Percentiles rank a stretch among this genome's conserved stretches.
Conservation (phyloP, 345 rosid species). For the Nephelium lappaceum region DNA sequence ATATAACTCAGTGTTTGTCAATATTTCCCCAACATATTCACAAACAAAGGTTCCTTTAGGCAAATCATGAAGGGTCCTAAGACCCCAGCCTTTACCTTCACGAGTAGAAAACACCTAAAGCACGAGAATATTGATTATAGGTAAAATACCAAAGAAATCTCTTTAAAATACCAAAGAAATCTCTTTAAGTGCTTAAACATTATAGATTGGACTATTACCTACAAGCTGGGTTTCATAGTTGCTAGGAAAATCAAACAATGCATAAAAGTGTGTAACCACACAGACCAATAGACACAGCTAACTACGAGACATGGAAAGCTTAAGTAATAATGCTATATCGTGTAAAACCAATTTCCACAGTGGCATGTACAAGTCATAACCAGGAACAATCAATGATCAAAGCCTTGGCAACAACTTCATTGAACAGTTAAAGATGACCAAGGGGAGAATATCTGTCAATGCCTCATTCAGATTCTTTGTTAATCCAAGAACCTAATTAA, state of each 20-base stretch:
- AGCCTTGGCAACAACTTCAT: not conserved
- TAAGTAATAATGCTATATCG: not conserved
- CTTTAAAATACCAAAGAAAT: not conserved
- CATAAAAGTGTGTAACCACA: conserved; percentile 1
- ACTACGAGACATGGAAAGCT: not conserved
- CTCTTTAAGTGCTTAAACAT: too few species aligned
- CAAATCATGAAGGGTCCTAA: conserved; percentile 72
- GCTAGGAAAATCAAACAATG: not conserved
- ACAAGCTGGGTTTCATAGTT: too few species aligned
- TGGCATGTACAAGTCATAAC: not conserved
- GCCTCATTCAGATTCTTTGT: not conserved
- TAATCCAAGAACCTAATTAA: not conserved
- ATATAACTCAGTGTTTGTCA: conserved; percentile 68
- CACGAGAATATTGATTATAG: conserved; percentile 16
- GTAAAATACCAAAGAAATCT: not conserved
- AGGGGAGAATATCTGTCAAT: not conserved
- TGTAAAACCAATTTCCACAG: not conserved
- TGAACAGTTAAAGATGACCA: not conserved
- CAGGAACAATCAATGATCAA: not conserved
- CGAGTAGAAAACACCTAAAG: conserved; percentile 73
- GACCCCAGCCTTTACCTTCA: conserved; percentile 89
- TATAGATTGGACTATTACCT: too few species aligned
- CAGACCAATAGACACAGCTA: not conserved
- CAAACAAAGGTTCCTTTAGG: conserved; percentile 91
- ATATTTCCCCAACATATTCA: conserved; percentile 84